Evolutionary conservation across 495 filamentous ascomycete genomes (phyloP), one percentile per base, ranked within the genome.

Genomic region (Saxispiralis lemnorum): DNA sequence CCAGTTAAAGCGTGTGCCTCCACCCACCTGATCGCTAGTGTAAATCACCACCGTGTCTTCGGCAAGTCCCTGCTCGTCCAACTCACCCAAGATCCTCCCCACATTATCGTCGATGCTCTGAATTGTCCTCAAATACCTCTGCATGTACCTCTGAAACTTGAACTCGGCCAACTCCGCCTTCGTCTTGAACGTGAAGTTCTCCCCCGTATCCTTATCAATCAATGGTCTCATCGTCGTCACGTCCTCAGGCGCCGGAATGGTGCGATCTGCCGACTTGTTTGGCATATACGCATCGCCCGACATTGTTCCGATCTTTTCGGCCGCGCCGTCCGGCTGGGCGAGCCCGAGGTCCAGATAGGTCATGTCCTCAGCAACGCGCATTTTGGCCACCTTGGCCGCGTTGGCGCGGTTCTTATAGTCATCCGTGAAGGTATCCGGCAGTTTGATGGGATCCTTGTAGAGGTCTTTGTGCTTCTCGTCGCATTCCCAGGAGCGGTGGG

Each of bases 141-240:
- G 61, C 63, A 67, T 65, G 45, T 67, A 67, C 7, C 65, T 57
- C 52, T 67, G 65, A 45, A 60, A 67, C 39, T 67, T 67, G 57
- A 66, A 67, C 41, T 65, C 56, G 38, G 56, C 51, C 6, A 67
- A 58, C 35, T 67, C 63, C 5, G 46, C 39, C 14, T 9, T 32
- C 0, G 54, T 54, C 12, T 51, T 41, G 44, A 67, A 67, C 1
- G 56, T 60, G 44, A 64, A 66, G 1, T 59, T 51, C 0, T 53
- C 56, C 5, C 60, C 63, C 12, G 57, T 57, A 9, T 65, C 62
- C 35, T 63, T 63, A 45, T 65, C 63, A n/a, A 44, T 44, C 7
- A 44, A 18, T 9, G 24, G 24, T 11, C n/a, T 15, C 30, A 60
- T 24, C 11, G 41, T 45, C 15, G 51, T 54, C 1, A 61, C 51